Evolutionary conservation across 768 basidiomycete genomes (phyloP), one percentile per base, ranked within the genome.

Genomic region (Mycena metata): DNA sequence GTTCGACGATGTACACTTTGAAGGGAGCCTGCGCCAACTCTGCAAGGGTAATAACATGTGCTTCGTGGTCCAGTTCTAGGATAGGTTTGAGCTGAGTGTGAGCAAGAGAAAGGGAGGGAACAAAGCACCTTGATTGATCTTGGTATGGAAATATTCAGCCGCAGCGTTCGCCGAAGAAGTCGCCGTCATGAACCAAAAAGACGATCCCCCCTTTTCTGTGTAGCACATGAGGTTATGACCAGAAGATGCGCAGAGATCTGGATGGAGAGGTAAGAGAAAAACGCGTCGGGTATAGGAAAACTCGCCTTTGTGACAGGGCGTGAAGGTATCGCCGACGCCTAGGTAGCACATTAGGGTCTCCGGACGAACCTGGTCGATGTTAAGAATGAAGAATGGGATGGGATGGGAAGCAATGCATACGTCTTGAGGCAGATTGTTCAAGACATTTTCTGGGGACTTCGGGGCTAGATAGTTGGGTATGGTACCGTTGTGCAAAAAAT

Each of bases 141-240:
- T 77, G 8, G 77, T 74, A 5, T 86, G 84, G 69, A 95, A 93
- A 74, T 90, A 93, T 30, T 80, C 76, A 0, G 88, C 81, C 6
- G 87, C 91, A 12, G 74, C 77, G 12, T 84, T 81, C 16, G 91
- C 88, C 65, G 84, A 86, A 0, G 86, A 83, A 30, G 88, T 83
- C 66, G 84, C 81, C 2, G 94, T 94, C 91, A 96, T 93, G 78
- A 95, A 95, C 94, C 94, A 95, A 74, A 89, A 93, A 1, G 93
- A 90, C 1, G 90, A 91, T 0, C 90, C 93, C 45, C 79, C 84
- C 24, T 88, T 79, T 74, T 93, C 91, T 0, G 94, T 88, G 75
- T 91, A 91, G 73, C 90, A 91, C 94, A 96, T 95, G 23, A 96
- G 80, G 75, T 96, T 96, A 61, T 95, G 94, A 12, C 94, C 94